phyloP scores from a whole-genome alignment of 371 early-diverging fungal genomes.

The Nematocida sp. region DNA sequence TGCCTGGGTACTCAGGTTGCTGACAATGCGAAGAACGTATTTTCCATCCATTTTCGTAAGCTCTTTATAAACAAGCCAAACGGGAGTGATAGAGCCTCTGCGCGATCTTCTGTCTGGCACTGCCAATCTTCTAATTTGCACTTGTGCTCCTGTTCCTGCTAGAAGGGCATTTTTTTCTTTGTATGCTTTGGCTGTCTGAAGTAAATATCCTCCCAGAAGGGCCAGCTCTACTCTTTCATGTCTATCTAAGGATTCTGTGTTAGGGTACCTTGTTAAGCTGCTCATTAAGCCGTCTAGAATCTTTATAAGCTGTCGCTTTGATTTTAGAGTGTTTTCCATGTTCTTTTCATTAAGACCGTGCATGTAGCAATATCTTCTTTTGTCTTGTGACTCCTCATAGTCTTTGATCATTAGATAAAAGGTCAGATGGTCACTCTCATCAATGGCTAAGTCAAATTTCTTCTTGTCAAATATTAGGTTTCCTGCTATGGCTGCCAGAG shows the following conservation, averaged over 20 bases:
- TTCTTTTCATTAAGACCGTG: constrained; percentile 46
- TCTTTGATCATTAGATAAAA: constrained; percentile 28
- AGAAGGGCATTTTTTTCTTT: constrained; percentile 6
- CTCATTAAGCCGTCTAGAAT: constrained; percentile 8
- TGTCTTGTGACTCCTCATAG: constrained; percentile 6
- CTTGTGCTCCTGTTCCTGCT: constrained; percentile 12
- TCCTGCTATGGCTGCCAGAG: constrained; percentile 78
- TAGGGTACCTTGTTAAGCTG: background rate
- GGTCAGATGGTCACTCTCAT: constrained; percentile 34
- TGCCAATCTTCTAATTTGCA: constrained; percentile 3
- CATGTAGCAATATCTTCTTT: constrained; percentile 19
- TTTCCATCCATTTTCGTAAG: constrained; percentile 48
- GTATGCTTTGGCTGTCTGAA: constrained; percentile 21
- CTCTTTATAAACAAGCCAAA: constrained; percentile 34
- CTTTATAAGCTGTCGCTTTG: constrained; percentile 21
- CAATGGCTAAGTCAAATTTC: constrained; percentile 18
- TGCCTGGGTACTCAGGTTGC: background rate
- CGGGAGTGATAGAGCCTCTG: background rate
- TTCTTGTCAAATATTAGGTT: constrained; percentile 41
- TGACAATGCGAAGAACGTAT: constrained; percentile 36
- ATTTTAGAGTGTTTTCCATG: constrained; percentile 31
- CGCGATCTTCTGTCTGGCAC: background rate
- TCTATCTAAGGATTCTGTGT: background rate
- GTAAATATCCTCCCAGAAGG: constrained; percentile 29
- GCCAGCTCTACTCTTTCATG: constrained; percentile 18